These are phyloP conservation scores for Tetracladium maxilliforme DNA, from an alignment of 2,329 filamentous ascomycete genomes.

Conservation along the genomic window DNA sequence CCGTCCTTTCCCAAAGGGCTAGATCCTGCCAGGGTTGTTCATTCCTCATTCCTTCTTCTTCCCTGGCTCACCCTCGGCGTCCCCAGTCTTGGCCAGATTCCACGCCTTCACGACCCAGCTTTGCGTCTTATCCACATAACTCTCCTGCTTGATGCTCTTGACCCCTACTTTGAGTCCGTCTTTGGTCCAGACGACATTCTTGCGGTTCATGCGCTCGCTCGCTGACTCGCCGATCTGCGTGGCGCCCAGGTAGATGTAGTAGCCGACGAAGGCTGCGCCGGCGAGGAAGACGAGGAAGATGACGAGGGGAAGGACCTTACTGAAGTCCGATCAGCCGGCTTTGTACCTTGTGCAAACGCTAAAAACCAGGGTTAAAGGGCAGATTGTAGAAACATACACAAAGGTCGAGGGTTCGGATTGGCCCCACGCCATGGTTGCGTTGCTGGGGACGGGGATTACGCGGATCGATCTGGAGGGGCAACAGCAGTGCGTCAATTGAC, in stretches of 20 bases:
- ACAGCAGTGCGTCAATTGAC: too few species aligned
- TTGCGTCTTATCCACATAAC: slow-evolving; percentile 62
- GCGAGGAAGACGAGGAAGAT: slow-evolving; percentile 44
- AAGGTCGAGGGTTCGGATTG: too few species aligned
- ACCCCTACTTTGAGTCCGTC: slow-evolving; percentile 61
- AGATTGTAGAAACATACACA: too few species aligned
- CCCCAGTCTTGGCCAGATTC: slow-evolving; percentile 30
- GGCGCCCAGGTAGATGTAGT: slow-evolving; percentile 57
- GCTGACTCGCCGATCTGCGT: slow-evolving; percentile 51
- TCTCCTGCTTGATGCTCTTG: slow-evolving; percentile 52
- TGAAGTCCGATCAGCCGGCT: slow-evolving; percentile 3
- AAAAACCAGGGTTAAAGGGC: too few species aligned
- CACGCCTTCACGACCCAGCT: slow-evolving; percentile 51
- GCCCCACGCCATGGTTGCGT: too few species aligned
- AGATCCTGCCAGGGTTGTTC: too few species aligned
- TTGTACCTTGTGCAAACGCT: too few species aligned
- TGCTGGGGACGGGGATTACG: too few species aligned
- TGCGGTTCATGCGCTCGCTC: slow-evolving; percentile 56
- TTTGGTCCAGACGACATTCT: slow-evolving; percentile 62
- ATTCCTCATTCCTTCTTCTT: slow-evolving; percentile 15
- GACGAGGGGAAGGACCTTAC: slow-evolving; percentile 49
- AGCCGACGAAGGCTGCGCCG: slow-evolving; percentile 48
- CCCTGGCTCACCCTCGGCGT: slow-evolving; percentile 19
- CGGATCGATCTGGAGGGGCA: too few species aligned
- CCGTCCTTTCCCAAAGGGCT: too few species aligned